phyloP scores from a whole-genome alignment of 2,329 filamentous ascomycete species.

The Exophiala spinifera region DNA sequence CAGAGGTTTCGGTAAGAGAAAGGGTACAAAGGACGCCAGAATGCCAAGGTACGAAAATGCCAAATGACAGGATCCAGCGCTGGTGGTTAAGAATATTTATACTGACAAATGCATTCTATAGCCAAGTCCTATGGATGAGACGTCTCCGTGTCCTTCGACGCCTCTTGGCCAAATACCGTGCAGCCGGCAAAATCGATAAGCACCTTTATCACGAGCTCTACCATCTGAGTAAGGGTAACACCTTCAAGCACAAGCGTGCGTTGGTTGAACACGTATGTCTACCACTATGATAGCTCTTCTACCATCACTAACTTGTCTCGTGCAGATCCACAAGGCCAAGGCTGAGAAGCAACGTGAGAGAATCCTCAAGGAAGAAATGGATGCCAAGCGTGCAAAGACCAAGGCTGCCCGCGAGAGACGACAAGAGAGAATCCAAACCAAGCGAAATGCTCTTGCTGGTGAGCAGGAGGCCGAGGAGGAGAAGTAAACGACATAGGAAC shows the following conservation, averaged over 20 bases:
- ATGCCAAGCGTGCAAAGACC: slow-evolving; percentile 99
- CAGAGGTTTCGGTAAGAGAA: slow-evolving; percentile 99
- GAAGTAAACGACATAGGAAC: slow-evolving; percentile 9
- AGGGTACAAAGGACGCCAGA: slow-evolving; percentile 99
- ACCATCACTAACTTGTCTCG: slow-evolving; percentile 16
- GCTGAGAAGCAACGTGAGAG: slow-evolving; percentile 97
- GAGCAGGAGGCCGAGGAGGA: slow-evolving; percentile 55
- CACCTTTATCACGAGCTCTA: slow-evolving; percentile 99
- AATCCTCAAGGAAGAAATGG: slow-evolving; percentile 98
- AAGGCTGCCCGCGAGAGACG: slow-evolving; percentile 99
- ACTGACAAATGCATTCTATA: slow-evolving; percentile 40
- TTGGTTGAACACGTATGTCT: slow-evolving; percentile 96
- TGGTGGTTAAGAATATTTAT: background rate
- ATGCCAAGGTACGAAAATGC: slow-evolving; percentile 82
- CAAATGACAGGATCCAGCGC: background rate
- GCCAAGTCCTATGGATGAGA: slow-evolving; percentile 99
- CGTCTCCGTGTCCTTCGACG: slow-evolving; percentile 98
- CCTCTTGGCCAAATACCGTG: slow-evolving; percentile 99
- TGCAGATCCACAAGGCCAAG: slow-evolving; percentile 99
- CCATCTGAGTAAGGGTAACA: slow-evolving; percentile 99
- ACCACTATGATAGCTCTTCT: slow-evolving; percentile 28
- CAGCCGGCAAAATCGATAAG: slow-evolving; percentile 99
- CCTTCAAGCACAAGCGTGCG: slow-evolving; percentile 99
- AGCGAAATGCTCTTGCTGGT: slow-evolving; percentile 81
- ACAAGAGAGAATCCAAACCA: slow-evolving; percentile 83